These are phyloP conservation scores for Eimeria tenella DNA, from an alignment of 169 alveolate genomes.

Conservation along the genomic window DNA sequence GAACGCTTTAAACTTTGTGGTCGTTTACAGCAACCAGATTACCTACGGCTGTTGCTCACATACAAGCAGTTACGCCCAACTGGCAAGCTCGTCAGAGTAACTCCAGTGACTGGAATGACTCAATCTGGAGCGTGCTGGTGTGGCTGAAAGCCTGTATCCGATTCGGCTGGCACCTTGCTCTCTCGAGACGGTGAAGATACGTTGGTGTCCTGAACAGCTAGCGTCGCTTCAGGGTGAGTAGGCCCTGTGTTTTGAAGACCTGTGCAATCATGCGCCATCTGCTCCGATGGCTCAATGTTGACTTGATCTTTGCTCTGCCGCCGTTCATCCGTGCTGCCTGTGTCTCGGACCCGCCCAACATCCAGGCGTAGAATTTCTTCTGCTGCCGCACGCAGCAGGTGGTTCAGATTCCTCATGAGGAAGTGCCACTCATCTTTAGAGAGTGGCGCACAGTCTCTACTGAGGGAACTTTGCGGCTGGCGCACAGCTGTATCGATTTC, in stretches of 20 bases:
- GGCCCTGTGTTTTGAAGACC: background rate
- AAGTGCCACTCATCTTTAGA: conserved; percentile 21
- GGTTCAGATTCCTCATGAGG: background rate
- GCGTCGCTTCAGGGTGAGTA: no score
- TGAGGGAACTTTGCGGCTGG: background rate
- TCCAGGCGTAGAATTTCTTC: conserved; percentile 33
- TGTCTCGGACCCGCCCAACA: background rate
- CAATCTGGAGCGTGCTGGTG: background rate
- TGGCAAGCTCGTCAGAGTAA: background rate
- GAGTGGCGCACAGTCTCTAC: conserved; percentile 11
- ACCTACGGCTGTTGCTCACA: no score
- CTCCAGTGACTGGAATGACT: background rate
- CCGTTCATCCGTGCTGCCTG: background rate
- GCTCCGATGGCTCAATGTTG: background rate
- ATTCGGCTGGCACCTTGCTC: background rate
- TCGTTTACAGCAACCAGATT: no score
- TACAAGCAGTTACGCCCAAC: no score
- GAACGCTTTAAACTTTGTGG: no score
- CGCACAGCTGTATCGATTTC: conserved; percentile 1
- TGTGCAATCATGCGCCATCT: no score
- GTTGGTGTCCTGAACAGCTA: background rate
- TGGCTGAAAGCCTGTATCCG: background rate
- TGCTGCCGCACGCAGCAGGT: conserved; percentile 35
- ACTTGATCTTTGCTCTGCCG: background rate
- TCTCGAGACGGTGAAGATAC: background rate